Evolutionary conservation across 164 flowering plant species (phyloP), one percentile per base, ranked within the genome.

Genomic region (Magnolia changhungtana): DNA sequence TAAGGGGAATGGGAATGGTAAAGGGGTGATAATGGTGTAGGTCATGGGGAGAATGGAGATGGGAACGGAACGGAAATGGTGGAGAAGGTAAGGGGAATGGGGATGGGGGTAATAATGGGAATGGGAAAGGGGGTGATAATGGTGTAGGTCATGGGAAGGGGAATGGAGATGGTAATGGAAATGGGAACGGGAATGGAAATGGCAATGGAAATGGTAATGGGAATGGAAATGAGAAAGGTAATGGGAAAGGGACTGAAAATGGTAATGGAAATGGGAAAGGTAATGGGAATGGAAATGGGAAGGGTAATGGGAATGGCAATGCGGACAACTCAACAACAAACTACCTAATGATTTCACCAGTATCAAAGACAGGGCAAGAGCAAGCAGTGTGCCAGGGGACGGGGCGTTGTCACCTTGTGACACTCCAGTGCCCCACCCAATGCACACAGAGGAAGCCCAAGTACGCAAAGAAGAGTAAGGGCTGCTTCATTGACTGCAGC

Each of bases 401-500:
- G 49, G 86, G 87, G 23, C 52, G 45, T 20, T 90, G 93, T 76
- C 0, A 52, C 45, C 14, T 67, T 14, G 80, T 82, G 79, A 80
- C 70, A 5, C 84, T 90, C 1, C 67, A 70, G 7, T 89, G 93
- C 69, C 91, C 91, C 2, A 4, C 70, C 20, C 77, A 90, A 66
- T 90, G 93, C 86, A 77, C 85, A 0, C 24, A 78, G 74, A 83
- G 89, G 80, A 90, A 88, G 83, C 93, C 91, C 8, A 87, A 76
- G 83, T 67, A 76, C 72, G 84, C 84, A 80, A 88, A 81, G 85
- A 87, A 86, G 82, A 51, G 50, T 6, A 90, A 90, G 79, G 89
- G 87, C 8, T 90, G 94, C 83, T 84, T 80, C 78, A 71, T 89
- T 7, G 81, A 89, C 78, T 88, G 92, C 80, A 82, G 84, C 86